Evolutionary conservation across 2,329 filamentous ascomycete genomes (phyloP), one percentile per base, ranked within the genome.

Genomic region (Monilinia fructigena): DNA sequence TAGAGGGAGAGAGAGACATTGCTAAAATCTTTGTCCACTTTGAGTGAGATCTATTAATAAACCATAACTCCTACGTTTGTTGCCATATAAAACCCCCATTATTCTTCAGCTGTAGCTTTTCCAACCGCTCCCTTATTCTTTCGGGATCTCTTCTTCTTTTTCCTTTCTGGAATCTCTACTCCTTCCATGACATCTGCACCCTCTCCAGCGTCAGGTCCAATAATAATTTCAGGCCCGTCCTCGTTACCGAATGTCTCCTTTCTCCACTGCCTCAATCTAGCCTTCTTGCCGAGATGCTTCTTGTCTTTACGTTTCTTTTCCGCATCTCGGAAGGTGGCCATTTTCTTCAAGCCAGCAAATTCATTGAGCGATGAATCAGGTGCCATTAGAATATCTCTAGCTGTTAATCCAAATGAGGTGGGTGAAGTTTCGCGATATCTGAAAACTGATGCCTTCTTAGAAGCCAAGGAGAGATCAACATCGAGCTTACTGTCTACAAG

Each of bases 351-450:
- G 8, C 95, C 94, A 6, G 89, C 94, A 75, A 90, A 99, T 71
- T 93, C 84, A 78, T 99, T 99, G 70, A 99, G 86, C 64, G 89
- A 87, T 56, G 86, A 82, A 79, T 99, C 95, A 55, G 93, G 92
- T 71, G 96, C 92, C 76, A 89, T 84, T 45, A 99, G 85, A 73
- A 99, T 98, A 78, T 99, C 95, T 68, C 89, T 86, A 1, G 93
- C 83, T 0, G 92, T 96, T 75, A 99, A 87, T 67, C 95, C 95
- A 76, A 96, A 99, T 16, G 90, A 87, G 65, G 90, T 89, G 0
- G 95, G 94, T 0, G 92, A 96, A 2, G 94, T 97, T 76, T 97
- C 93, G 74, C 95, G 91, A 82, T 99, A 99, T 66, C 91, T 89
- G 86, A 99, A 99, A 40, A 79, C 76, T 38, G 80, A 80, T 55